Evolutionary conservation across 2,329 filamentous ascomycete genomes (phyloP).

Genomic region (Lasiodiplodia hormozganensis): DNA sequence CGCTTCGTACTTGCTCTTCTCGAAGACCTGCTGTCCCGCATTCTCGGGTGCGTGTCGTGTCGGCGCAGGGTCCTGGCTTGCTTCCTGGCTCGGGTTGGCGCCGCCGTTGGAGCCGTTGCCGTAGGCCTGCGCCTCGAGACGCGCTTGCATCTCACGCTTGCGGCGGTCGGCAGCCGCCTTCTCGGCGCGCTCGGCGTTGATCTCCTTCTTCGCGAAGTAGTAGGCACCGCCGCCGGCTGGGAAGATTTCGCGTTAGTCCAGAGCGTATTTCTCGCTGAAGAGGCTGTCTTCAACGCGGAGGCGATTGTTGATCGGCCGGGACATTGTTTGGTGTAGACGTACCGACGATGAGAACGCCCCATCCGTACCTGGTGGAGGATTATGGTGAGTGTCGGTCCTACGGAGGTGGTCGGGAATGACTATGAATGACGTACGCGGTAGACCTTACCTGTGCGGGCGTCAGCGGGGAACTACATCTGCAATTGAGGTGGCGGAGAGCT

Average conservation of each 20-base stretch:
- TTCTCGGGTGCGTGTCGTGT: conserved; percentile 80
- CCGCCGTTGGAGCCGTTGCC: conserved; percentile 40
- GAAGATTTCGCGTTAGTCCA: conserved; percentile 22
- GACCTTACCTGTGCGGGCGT: conserved; percentile 58
- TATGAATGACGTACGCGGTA: conserved; percentile 59
- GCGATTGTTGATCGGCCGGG: neutral
- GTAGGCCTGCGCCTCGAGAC: conserved; percentile 39
- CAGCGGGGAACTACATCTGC: conserved; percentile 33
- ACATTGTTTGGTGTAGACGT: conserved; percentile 43
- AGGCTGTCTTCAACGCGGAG: neutral
- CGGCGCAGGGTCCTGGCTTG: conserved; percentile 80
- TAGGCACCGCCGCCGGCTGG: conserved; percentile 89
- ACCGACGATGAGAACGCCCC: conserved; percentile 88
- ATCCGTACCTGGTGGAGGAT: conserved; percentile 73
- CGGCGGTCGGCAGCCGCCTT: conserved; percentile 62
- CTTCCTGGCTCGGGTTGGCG: conserved; percentile 72
- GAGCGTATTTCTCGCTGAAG: neutral
- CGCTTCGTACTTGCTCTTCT: conserved; percentile 93
- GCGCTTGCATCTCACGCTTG: conserved; percentile 41
- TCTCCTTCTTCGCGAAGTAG: conserved; percentile 92
- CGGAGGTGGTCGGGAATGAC: conserved; percentile 13
- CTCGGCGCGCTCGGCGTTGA: conserved; percentile 87
- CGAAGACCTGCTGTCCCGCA: conserved; percentile 68
- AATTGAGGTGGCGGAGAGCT: conserved; percentile 34
- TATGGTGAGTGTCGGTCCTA: conserved; percentile 31